These are phyloP conservation scores for Trichoderma breve DNA, from an alignment of 2,329 filamentous ascomycete species.

Conservation along the genomic window DNA sequence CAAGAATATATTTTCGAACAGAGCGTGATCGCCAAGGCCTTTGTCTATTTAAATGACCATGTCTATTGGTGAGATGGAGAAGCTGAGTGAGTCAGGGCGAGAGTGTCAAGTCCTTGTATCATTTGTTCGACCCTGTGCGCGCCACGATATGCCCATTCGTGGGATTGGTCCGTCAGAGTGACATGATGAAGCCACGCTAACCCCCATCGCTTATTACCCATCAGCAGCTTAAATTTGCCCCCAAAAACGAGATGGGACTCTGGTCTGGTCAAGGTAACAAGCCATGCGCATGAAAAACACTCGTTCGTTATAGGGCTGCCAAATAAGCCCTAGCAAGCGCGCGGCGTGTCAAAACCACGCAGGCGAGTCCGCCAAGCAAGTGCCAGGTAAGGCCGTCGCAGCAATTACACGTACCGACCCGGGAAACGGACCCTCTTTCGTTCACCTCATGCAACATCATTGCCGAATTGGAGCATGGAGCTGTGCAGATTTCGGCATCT, in stretches of 20 bases:
- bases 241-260: background rate
- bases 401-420: conserved; percentile 7
- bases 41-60: background rate
- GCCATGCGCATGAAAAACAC: background rate
- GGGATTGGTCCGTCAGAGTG: conserved; percentile 8
- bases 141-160: background rate
- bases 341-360: background rate
- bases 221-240: conserved; percentile 15
- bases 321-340: background rate
- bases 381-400: background rate
- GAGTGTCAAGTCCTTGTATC: background rate
- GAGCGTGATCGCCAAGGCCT: background rate
- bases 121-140: background rate
- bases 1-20: background rate
- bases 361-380: background rate
- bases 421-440: background rate
- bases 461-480: background rate
- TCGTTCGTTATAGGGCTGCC: conserved; percentile 1
- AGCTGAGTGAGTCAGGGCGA: background rate
- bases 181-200: conserved; percentile 10
- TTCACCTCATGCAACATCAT: background rate
- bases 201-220: background rate
- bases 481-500: background rate
- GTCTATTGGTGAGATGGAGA: background rate
- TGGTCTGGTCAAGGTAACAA: background rate